Evolutionary conservation across 768 basidiomycete species (phyloP).

Genomic region (Chalciporus piperatus): DNA sequence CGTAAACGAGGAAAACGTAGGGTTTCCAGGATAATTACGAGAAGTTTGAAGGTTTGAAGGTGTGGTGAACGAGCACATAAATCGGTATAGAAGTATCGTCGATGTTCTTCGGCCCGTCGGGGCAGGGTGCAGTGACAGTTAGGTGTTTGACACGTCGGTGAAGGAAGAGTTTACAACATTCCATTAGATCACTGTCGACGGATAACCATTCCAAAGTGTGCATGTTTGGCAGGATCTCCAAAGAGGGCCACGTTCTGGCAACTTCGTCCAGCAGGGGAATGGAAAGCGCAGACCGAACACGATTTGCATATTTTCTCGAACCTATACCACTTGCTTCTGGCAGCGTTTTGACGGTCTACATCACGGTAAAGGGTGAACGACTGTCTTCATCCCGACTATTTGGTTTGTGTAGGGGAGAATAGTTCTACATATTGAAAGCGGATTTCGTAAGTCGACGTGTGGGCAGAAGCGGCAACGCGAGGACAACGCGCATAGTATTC

Average conservation of each 20-base stretch:
- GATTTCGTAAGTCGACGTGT: too few species aligned
- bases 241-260: constrained; percentile 49
- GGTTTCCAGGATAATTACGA: constrained; percentile 40
- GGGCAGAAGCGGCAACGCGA: too few species aligned
- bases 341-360: constrained; percentile 40
- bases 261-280: constrained; percentile 44
- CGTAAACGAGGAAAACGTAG: constrained; percentile 38
- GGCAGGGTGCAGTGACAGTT: constrained; percentile 29
- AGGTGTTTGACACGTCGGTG: constrained; percentile 47
- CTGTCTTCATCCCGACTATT: too few species aligned
- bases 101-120: constrained; percentile 3
- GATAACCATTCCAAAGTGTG: constrained; percentile 49
- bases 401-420: too few species aligned
- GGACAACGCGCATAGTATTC: too few species aligned
- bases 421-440: too few species aligned
- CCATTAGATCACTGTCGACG: constrained; percentile 22
- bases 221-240: constrained; percentile 55
- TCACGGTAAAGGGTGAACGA: too few species aligned
- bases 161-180: constrained; percentile 54
- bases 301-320: constrained; percentile 54
- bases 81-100: constrained; percentile 32
- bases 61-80: constrained; percentile 50
- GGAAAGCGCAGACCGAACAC: constrained; percentile 41
- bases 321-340: constrained; percentile 45
- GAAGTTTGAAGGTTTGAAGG: constrained; percentile 46